Percentiles rank a stretch among this genome's conserved stretches.
Evolutionary conservation across 2,329 filamentous ascomycete species (phyloP).

Genomic region (Ploettnerulaceae sp.): DNA sequence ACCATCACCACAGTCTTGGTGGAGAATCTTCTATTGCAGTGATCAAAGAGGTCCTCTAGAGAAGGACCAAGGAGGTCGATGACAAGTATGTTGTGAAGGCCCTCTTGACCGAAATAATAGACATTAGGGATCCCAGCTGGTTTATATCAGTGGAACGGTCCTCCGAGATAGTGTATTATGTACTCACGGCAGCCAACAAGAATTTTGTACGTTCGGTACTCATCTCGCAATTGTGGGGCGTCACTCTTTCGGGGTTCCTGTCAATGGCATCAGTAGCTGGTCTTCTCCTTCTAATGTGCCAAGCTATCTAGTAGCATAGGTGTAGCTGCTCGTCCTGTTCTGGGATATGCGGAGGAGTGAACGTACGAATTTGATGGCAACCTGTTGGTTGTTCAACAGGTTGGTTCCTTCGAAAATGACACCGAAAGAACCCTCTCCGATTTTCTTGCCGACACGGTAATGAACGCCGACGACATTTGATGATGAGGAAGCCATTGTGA

Average conservation of each 20-base stretch:
- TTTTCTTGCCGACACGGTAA: conserved; percentile 98
- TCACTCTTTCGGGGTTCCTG: conserved; percentile 98
- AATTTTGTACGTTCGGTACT: conserved; percentile 99
- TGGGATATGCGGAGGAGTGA: conserved; percentile 6
- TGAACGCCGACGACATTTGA: conserved; percentile 98
- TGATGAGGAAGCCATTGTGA: conserved; percentile 34
- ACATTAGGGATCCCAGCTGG: conserved; percentile 97
- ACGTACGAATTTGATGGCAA: conserved; percentile 98
- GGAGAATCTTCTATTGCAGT: conserved; percentile 90
- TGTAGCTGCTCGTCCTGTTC: background rate
- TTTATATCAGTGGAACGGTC: conserved; percentile 33
- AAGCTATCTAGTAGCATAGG: background rate
- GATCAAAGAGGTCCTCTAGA: conserved; percentile 94
- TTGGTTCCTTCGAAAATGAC: conserved; percentile 99
- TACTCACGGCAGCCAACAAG: conserved; percentile 96
- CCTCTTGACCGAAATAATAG: conserved; percentile 98
- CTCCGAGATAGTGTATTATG: conserved; percentile 14
- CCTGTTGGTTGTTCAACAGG: conserved; percentile 96
- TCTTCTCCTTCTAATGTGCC: background rate
- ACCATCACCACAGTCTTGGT: conserved; percentile 99
- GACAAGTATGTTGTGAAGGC: conserved; percentile 96
- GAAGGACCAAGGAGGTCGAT: conserved; percentile 94
- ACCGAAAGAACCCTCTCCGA: conserved; percentile 86
- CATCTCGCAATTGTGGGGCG: conserved; percentile 93
- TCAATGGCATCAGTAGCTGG: background rate